phyloP scores from a whole-genome alignment of 163 green algal species.

The Scenedesmus sp. region DNA sequence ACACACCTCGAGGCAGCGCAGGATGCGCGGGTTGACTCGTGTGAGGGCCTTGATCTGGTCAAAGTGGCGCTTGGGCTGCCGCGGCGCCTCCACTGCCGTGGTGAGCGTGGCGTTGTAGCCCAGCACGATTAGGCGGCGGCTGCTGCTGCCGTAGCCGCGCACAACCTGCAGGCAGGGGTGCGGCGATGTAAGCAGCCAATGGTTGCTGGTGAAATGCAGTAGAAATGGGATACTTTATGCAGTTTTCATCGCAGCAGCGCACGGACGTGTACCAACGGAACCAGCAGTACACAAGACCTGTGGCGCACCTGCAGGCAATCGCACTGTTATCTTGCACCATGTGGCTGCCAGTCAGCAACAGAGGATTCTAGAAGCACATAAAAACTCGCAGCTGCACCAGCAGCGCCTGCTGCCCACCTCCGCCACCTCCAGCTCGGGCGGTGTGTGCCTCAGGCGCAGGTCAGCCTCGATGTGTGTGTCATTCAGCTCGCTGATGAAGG shows the following conservation, averaged over 20 bases:
- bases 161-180: conserved; percentile 57
- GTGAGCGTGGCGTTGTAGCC: conserved; percentile 97
- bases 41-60: conserved; percentile 83
- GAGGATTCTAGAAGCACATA: no score
- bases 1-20: conserved; percentile 59
- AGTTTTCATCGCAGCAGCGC: no score
- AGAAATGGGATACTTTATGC: no score
- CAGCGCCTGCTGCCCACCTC: conserved; percentile 19
- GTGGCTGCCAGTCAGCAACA: no score
- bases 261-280: no score
- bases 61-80: conserved; percentile 88
- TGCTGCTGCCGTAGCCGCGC: conserved; percentile 60
- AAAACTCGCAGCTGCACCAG: background rate
- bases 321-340: no score
- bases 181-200: no score
- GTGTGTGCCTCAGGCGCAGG: conserved; percentile 88
- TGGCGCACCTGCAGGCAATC: no score
- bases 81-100: conserved; percentile 71
- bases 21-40: conserved; percentile 73
- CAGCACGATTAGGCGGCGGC: conserved; percentile 88
- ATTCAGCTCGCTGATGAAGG: conserved; percentile 98
- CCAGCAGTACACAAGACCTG: no score
- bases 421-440: conserved; percentile 67
- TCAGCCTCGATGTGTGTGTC: conserved; percentile 97
- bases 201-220: no score